These are phyloP conservation scores for Teunomyces barrocoloradensis DNA, from an alignment of 805 yeast species.

Conservation along the genomic window DNA sequence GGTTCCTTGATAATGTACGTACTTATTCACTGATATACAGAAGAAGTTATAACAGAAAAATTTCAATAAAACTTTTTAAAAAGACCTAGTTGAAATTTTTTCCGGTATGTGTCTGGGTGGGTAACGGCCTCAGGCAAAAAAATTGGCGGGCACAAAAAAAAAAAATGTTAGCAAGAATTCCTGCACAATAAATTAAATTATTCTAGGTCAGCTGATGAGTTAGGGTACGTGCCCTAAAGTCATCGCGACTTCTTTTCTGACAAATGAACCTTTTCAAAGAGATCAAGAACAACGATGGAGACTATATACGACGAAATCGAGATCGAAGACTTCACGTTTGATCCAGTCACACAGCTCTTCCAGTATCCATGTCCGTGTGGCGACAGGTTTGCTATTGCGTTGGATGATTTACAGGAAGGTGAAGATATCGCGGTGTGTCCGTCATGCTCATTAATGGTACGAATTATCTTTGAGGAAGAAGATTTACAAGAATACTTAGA, in stretches of 20 bases:
- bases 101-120: constrained; percentile 3
- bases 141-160: not conserved
- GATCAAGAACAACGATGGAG: constrained; percentile 37
- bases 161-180: not conserved
- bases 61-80: constrained; percentile 11
- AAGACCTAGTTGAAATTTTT: constrained; percentile 10
- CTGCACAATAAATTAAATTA: not conserved
- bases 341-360: constrained; percentile 74
- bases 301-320: constrained; percentile 89
- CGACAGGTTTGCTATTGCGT: constrained; percentile 80
- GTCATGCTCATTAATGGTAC: constrained; percentile 89
- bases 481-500: constrained; percentile 45
- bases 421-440: constrained; percentile 96
- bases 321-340: constrained; percentile 94
- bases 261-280: not conserved
- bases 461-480: constrained; percentile 78
- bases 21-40: constrained; percentile 11
- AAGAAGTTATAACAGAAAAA: constrained; percentile 10
- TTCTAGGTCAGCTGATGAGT: not conserved
- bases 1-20: not conserved
- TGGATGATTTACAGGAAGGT: constrained; percentile 86
- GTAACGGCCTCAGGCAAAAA: not conserved
- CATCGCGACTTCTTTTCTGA: not conserved
- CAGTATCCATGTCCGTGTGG: constrained; percentile 99
- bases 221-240: constrained; percentile 14